phyloP scores from a whole-genome alignment of 345 rosid species.

The Ceriops zippeliana region DNA sequence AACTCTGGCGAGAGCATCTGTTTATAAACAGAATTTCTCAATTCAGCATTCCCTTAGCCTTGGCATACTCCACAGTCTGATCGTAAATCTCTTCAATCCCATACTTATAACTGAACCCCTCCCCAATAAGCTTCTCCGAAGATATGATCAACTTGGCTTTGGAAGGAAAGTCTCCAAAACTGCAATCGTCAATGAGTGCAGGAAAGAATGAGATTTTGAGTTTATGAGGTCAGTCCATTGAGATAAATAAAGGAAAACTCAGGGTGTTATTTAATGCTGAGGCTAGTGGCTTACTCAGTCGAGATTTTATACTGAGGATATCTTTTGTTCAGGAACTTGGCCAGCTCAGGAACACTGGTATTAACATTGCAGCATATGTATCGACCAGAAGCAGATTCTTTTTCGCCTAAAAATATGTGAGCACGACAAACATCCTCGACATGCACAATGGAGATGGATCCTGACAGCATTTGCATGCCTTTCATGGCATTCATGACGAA shows the following conservation, averaged over 20 bases:
- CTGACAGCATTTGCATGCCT: slow-evolving; percentile 86
- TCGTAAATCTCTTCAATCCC: slow-evolving; percentile 73
- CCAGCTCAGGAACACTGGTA: slow-evolving; percentile 61
- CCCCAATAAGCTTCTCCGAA: slow-evolving; percentile 60
- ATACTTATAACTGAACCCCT: slow-evolving; percentile 68
- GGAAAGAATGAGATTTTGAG: not conserved
- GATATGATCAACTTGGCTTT: slow-evolving; percentile 57
- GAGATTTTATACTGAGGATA: slow-evolving; percentile 60
- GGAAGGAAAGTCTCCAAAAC: slow-evolving; percentile 65
- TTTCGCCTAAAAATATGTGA: slow-evolving; percentile 76
- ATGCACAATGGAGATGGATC: slow-evolving; percentile 71
- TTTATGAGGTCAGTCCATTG: too few species aligned
- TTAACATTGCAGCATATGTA: slow-evolving; percentile 66
- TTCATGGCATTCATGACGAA: slow-evolving; percentile 51
- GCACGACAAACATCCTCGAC: slow-evolving; percentile 82
- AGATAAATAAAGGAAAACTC: not conserved
- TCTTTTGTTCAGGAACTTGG: slow-evolving; percentile 54
- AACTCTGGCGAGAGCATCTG: too few species aligned
- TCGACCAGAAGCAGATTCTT: slow-evolving; percentile 75
- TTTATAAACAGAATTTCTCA: slow-evolving; percentile 13
- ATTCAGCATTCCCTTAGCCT: slow-evolving; percentile 45
- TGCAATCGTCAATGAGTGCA: slow-evolving; percentile 22
- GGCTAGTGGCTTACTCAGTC: slow-evolving; percentile 53
- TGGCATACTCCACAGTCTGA: slow-evolving; percentile 51
- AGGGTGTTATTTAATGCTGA: not conserved